Evolutionary conservation across 805 yeast species (phyloP).

Genomic region (Pichia eremophila): DNA sequence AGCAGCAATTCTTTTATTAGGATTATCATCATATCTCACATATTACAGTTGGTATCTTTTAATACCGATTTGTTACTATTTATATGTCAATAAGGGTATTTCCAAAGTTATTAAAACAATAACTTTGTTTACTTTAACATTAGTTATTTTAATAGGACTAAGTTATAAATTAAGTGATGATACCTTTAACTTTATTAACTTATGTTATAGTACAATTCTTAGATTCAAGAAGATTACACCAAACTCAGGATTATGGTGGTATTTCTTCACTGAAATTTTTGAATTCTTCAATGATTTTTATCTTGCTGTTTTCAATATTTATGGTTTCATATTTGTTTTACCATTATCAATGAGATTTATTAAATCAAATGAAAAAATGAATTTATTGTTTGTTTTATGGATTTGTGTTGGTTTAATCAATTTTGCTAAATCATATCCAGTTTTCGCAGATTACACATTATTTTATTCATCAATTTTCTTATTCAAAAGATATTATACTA

Average conservation of each 20-base stretch:
- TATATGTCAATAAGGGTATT: conserved; percentile 5
- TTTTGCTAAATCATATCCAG: conserved; percentile 78
- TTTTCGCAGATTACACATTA: conserved; percentile 61
- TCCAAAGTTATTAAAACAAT: conserved; percentile 19
- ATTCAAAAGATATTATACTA: conserved; percentile 20
- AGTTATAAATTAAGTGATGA: conserved; percentile 32
- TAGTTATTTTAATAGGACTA: conserved; percentile 23
- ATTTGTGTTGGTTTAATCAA: conserved; percentile 34
- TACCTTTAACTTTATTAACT: conserved; percentile 37
- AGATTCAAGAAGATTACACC: conserved; percentile 69
- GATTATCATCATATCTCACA: conserved; percentile 56
- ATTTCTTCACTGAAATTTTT: conserved; percentile 91
- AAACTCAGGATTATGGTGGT: conserved; percentile 98
- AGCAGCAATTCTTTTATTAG: conserved; percentile 42
- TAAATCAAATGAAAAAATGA: conserved; percentile 1
- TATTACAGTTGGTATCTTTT: conserved; percentile 52
- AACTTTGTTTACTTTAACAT: conserved; percentile 18
- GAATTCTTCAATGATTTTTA: conserved; percentile 80
- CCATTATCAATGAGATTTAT: conserved; percentile 68
- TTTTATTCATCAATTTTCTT: conserved; percentile 24
- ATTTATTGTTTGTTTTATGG: conserved; percentile 29
- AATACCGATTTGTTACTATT: conserved; percentile 42
- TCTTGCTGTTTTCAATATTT: conserved; percentile 73
- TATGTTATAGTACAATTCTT: conserved; percentile 50
- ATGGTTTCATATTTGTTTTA: conserved; percentile 51